Evolutionary conservation across 345 rosid genomes (phyloP), one percentile per base, ranked within the genome.

Genomic region (Eucalyptus sp.): DNA sequence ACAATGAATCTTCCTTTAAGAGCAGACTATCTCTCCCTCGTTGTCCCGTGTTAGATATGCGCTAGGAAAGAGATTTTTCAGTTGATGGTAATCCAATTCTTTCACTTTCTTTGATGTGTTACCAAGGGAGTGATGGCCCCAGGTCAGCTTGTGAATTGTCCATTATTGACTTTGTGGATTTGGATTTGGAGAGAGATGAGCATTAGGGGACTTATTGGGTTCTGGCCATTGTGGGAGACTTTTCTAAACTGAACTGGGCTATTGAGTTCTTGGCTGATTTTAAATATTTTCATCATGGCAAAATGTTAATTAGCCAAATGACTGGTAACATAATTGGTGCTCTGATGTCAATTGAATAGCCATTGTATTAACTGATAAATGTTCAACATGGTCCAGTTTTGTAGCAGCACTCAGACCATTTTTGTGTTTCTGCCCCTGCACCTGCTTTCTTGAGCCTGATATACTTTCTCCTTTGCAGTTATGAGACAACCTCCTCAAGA

Each of bases 401-500:
- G 27, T 37, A 71, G 27, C 83, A 37, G 48, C 46, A 20, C 8
- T 37, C 2, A 20, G 46, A 76, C 13, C 22, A 62, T 25, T 41
- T 8, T 64, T 25, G 62, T 88, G 46, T 66, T 33, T 88, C 58
- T 49, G 7, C 6, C 15, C 48, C 41, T 51, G 49, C 84, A 33
- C 3, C 51, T 76, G 50, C 25, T 33, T 37, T 54, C 43, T 22
- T 10, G 54, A 56, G 54, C 15, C 48, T 27, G 14, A 81, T 43
- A 56, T 25, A 37, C 27, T 41, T 37, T 37, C 15, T 80, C 7
- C 37, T 85, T 27, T 93, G 93, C 94, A 96, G 99, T 91, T 96
- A 97, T 85, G 99, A 96, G 90, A 96, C 98, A 84, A 96, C 99
- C 87, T 94, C 98, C 87, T 93, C 99, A 10, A 94, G 94, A 94